These are phyloP conservation scores for Tolypocladium inflatum DNA, from an alignment of 2,329 filamentous ascomycete species.

Conservation along the genomic window DNA sequence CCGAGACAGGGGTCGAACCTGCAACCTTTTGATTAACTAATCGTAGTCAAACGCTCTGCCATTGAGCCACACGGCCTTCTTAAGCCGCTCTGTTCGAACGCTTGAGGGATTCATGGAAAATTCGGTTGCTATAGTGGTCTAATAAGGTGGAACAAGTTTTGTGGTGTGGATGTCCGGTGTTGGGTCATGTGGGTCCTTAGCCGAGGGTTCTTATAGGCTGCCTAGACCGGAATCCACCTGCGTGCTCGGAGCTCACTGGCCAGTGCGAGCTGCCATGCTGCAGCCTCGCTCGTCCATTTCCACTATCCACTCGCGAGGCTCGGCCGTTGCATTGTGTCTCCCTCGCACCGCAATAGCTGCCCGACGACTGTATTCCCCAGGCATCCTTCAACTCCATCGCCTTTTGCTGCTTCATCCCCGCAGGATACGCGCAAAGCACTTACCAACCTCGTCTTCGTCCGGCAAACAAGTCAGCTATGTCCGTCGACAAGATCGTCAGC, in stretches of 20 bases:
- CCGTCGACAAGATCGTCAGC: constrained; percentile 28
- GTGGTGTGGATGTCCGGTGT: neutral
- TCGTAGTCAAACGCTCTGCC: neutral
- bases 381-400: neutral
- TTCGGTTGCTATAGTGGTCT: neutral
- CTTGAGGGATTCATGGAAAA: neutral
- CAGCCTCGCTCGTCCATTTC: neutral
- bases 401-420: neutral
- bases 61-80: neutral
- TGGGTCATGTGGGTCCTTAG: neutral
- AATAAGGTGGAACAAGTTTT: neutral
- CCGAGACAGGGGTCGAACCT: neutral
- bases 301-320: neutral
- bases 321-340: neutral
- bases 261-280: neutral
- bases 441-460: neutral
- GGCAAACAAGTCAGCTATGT: constrained; percentile 16
- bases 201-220: neutral
- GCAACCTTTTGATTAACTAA: neutral
- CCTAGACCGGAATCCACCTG: neutral
- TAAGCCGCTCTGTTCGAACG: neutral
- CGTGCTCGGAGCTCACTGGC: neutral
- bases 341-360: neutral
- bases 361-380: neutral
- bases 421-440: neutral